A percentile compares a stretch with the other conserved stretches of the same genome.
phyloP scores from a whole-genome alignment of 2,329 filamentous ascomycete genomes.

The Penicillium brevicompactum region DNA sequence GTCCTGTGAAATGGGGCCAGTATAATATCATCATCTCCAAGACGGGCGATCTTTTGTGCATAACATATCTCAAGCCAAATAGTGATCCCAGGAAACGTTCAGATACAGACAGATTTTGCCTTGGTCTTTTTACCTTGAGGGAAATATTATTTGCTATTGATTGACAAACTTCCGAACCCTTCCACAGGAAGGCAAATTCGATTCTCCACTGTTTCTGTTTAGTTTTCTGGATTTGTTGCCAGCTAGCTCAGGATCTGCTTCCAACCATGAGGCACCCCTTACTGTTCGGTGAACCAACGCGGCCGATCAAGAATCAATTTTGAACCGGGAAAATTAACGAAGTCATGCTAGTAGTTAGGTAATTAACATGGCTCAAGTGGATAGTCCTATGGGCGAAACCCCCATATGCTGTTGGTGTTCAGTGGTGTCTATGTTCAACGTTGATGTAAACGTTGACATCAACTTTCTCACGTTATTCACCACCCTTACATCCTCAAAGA shows the following conservation, averaged over 20 bases:
- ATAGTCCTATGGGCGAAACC: neutral
- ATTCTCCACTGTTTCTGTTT: neutral
- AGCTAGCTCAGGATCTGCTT: neutral
- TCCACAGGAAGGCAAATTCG: neutral
- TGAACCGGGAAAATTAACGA: neutral
- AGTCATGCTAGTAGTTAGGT: neutral
- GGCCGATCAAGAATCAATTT: neutral
- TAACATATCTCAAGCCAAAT: neutral
- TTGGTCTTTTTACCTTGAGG: neutral
- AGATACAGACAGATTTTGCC: neutral
- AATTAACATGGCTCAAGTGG: neutral
- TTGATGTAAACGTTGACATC: neutral
- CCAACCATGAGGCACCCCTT: neutral
- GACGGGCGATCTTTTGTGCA: too few species aligned
- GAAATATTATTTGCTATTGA: neutral
- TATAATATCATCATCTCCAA: too few species aligned
- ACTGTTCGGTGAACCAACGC: neutral
- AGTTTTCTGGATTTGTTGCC: neutral
- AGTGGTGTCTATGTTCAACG: neutral
- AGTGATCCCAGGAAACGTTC: neutral
- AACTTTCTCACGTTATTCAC: neutral
- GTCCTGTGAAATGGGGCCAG: too few species aligned
- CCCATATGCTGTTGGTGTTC: neutral
- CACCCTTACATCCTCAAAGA: neutral
- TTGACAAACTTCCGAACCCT: neutral